Conservation (phyloP, 1,139 yeast species). For the Spencermartinsiella ligniputridi region DNA sequence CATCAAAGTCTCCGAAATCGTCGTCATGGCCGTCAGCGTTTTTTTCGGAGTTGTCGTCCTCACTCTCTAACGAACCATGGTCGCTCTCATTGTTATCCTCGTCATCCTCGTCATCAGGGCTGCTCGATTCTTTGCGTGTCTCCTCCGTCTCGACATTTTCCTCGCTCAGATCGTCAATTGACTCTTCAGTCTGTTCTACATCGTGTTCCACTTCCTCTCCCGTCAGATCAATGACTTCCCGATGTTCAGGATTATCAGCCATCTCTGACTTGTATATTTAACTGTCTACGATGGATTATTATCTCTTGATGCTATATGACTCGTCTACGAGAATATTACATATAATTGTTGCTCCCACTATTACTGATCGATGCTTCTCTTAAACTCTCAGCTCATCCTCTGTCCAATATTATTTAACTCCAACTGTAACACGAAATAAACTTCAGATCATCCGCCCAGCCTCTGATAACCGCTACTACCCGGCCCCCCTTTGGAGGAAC, state of each 20-base stretch:
- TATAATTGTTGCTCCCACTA: too few species aligned
- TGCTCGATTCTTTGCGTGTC: neutral
- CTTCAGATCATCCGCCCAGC: too few species aligned
- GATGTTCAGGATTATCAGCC: neutral
- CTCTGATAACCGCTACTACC: too few species aligned
- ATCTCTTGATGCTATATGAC: neutral
- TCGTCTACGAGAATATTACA: too few species aligned
- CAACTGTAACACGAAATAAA: too few species aligned
- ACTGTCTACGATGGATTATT: neutral
- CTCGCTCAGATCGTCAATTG: neutral
- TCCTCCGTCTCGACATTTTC: neutral
- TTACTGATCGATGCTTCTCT: too few species aligned
- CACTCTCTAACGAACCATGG: constrained; percentile 1
- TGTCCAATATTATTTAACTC: too few species aligned
- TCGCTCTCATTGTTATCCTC: neutral
- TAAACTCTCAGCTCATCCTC: too few species aligned
- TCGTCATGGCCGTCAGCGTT: constrained; percentile 14
- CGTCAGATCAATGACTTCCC: neutral
- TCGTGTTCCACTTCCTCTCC: neutral
- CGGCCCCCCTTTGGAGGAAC: too few species aligned
- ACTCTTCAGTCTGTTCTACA: neutral
- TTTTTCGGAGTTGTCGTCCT: neutral
- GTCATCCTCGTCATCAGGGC: neutral
- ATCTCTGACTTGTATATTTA: neutral
- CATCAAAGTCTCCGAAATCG: constrained; percentile 26